phyloP scores from a whole-genome alignment of 805 yeast species.

The Kurtzmaniella fragi region DNA sequence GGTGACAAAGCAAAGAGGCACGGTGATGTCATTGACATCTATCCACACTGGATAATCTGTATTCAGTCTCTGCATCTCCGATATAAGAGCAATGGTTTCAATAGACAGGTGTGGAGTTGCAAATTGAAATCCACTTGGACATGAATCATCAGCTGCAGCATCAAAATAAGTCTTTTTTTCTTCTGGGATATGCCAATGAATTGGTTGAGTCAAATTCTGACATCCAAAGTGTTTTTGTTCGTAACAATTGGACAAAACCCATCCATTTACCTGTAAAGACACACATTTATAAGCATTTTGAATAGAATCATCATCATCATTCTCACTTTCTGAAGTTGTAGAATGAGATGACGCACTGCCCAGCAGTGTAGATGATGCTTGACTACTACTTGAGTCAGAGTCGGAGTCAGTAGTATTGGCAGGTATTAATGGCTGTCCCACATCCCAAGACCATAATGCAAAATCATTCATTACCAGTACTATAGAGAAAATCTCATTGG shows the following conservation, averaged over 20 bases:
- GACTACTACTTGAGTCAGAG: neutral
- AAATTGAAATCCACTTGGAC: slow-evolving; percentile 29
- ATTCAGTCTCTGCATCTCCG: slow-evolving; percentile 18
- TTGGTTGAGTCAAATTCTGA: slow-evolving; percentile 31
- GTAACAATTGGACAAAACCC: slow-evolving; percentile 69
- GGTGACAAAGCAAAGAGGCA: slow-evolving; percentile 73
- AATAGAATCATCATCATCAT: slow-evolving; percentile 4
- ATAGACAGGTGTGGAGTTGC: slow-evolving; percentile 32
- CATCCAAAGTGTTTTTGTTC: slow-evolving; percentile 52
- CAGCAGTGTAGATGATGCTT: too few species aligned
- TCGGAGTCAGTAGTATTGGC: slow-evolving; percentile 14
- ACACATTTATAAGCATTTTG: slow-evolving; percentile 39
- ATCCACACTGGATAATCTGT: slow-evolving; percentile 57
- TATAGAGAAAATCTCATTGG: neutral
- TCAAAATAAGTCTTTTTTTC: slow-evolving; percentile 39
- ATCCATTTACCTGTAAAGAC: slow-evolving; percentile 39
- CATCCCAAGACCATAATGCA: neutral
- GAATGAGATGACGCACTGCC: neutral
- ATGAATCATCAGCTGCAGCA: slow-evolving; percentile 21
- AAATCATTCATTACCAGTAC: too few species aligned
- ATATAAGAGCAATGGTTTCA: slow-evolving; percentile 20
- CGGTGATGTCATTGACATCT: slow-evolving; percentile 72
- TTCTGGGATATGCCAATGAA: slow-evolving; percentile 38
- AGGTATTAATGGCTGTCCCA: slow-evolving; percentile 1
- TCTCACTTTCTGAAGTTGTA: slow-evolving; percentile 2